Evolutionary conservation across 2,329 filamentous ascomycete genomes (phyloP).

Genomic region (Tolypocladium tropicale): DNA sequence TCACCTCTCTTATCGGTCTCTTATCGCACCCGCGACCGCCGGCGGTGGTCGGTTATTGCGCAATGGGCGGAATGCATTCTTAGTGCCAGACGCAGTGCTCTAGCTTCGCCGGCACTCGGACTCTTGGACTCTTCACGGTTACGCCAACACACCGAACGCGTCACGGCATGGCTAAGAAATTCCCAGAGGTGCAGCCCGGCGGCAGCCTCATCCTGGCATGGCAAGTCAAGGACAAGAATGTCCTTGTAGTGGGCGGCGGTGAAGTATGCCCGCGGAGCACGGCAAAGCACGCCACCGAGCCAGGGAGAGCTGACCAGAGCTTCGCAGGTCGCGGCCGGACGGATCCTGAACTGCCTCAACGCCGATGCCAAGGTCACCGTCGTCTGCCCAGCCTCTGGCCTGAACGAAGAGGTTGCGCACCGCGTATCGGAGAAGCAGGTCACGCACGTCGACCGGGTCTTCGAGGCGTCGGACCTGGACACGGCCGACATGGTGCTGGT

Average conservation of each 20-base stretch:
- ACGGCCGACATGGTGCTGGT: conserved; percentile 78
- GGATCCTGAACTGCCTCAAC: conserved; percentile 88
- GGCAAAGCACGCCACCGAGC: neutral
- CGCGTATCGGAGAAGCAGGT: conserved; percentile 69
- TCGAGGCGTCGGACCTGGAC: conserved; percentile 80
- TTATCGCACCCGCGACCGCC: neutral
- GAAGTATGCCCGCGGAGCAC: conserved; percentile 53
- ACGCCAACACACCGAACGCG: conserved; percentile 1
- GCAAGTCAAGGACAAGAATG: conserved; percentile 82
- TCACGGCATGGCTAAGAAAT: conserved; percentile 36
- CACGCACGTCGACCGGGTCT: conserved; percentile 70
- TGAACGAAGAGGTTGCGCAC: conserved; percentile 81
- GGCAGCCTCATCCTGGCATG: conserved; percentile 92
- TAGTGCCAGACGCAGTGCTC: neutral
- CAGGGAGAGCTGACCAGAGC: conserved; percentile 7
- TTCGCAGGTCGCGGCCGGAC: conserved; percentile 78
- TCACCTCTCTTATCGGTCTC: neutral
- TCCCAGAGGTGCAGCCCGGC: conserved; percentile 75
- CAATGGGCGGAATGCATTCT: too few relatives aligned
- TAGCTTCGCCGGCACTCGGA: conserved; percentile 8
- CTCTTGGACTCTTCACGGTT: conserved; percentile 4
- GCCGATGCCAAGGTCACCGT: conserved; percentile 87
- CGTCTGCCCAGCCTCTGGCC: conserved; percentile 66
- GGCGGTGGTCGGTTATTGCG: too few relatives aligned
- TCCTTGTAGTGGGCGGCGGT: conserved; percentile 90